phyloP scores from a whole-genome alignment of 345 rosid species.

The Bruguiera sexangula region DNA sequence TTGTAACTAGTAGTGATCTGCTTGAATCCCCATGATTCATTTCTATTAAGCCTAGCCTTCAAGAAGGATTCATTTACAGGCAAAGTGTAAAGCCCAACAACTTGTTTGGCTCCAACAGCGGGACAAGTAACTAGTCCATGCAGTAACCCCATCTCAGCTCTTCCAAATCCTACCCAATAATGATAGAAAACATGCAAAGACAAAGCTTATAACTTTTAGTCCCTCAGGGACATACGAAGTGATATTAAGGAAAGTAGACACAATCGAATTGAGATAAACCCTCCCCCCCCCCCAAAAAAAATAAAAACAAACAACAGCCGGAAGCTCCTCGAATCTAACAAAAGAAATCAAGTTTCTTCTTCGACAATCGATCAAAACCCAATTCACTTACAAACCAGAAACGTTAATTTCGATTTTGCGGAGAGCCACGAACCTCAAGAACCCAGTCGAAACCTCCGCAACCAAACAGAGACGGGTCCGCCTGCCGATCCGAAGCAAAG shows the following conservation, averaged over 20 bases:
- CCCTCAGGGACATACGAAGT: no score
- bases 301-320: no score
- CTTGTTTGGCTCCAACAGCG: slow-evolving; percentile 53
- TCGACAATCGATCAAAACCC: no score
- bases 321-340: no score
- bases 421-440: background rate
- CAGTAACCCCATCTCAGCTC: slow-evolving; percentile 53
- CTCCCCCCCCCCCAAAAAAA: no score
- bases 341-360: no score
- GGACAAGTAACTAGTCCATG: slow-evolving; percentile 83
- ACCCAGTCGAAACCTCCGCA: background rate
- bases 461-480: no score
- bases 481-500: no score
- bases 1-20: slow-evolving; percentile 24
- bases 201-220: background rate
- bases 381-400: no score
- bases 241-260: no score
- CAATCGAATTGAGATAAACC: no score
- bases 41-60: slow-evolving; percentile 35
- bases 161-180: slow-evolving; percentile 8
- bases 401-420: background rate
- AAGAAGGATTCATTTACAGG: slow-evolving; percentile 38
- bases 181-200: background rate
- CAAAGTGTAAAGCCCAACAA: slow-evolving; percentile 40
- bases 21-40: slow-evolving; percentile 46